Percentiles rank a stretch among this genome's conserved stretches.
phyloP scores from a whole-genome alignment of 805 yeast species.

The Candida adriatica region DNA sequence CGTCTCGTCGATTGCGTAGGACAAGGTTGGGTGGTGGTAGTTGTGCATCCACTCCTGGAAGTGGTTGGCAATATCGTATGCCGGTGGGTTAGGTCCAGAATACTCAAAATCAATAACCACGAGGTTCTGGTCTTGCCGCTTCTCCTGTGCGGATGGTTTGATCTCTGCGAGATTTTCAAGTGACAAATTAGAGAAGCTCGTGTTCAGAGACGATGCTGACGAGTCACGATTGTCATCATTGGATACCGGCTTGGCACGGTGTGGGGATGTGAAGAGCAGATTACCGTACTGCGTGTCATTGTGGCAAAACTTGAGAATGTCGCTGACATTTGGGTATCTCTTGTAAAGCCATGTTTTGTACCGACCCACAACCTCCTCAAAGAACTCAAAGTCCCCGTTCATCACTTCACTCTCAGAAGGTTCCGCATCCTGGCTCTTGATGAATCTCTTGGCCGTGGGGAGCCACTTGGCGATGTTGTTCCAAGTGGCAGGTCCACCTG shows the following conservation, averaged over 20 bases:
- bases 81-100: conserved; percentile 85
- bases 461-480: conserved; percentile 65
- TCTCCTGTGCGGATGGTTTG: conserved; percentile 31
- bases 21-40: conserved; percentile 45
- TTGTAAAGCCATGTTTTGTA: conserved; percentile 60
- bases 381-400: conserved; percentile 41
- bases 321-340: conserved; percentile 39
- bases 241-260: conserved; percentile 35
- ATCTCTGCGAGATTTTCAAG: conserved; percentile 20
- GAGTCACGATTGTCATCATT: background rate
- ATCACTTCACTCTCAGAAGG: conserved; percentile 32
- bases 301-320: conserved; percentile 75
- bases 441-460: conserved; percentile 37
- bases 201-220: conserved; percentile 1
- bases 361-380: conserved; percentile 37
- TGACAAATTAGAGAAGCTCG: conserved; percentile 19
- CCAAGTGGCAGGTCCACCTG: conserved; percentile 66
- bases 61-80: conserved; percentile 88
- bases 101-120: conserved; percentile 97
- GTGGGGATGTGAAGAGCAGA: conserved; percentile 45
- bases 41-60: conserved; percentile 97
- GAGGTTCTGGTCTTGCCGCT: conserved; percentile 57
- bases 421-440: conserved; percentile 30
- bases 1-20: conserved; percentile 42
- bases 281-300: conserved; percentile 98